These are phyloP conservation scores for Epithele typhae DNA, from an alignment of 768 basidiomycete genomes.

Conservation along the genomic window DNA sequence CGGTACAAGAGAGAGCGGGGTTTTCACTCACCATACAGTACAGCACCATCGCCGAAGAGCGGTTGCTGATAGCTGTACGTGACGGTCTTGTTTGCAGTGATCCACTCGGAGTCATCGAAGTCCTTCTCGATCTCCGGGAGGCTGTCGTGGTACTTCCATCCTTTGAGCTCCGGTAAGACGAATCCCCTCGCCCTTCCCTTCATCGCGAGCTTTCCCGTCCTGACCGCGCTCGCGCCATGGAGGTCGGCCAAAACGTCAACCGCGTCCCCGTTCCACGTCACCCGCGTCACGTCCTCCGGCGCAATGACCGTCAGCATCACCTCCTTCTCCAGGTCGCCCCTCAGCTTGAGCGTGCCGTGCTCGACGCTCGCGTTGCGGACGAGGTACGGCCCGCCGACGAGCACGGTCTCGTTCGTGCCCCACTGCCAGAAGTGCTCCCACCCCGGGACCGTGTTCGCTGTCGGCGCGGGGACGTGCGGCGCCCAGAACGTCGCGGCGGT, in stretches of 20 bases:
- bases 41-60: slow-evolving; percentile 66
- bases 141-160: slow-evolving; percentile 76
- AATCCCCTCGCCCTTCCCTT: slow-evolving; percentile 29
- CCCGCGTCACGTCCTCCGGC: slow-evolving; percentile 42
- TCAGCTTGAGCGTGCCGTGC: slow-evolving; percentile 41
- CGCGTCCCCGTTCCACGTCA: slow-evolving; percentile 70
- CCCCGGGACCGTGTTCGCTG: slow-evolving; percentile 24
- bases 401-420: slow-evolving; percentile 64
- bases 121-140: slow-evolving; percentile 58
- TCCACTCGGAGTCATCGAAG: slow-evolving; percentile 67
- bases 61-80: slow-evolving; percentile 72
- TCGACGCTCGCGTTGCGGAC: slow-evolving; percentile 37
- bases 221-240: slow-evolving; percentile 32
- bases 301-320: slow-evolving; percentile 61
- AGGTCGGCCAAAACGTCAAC: slow-evolving; percentile 19
- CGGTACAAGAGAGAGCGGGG: too few relatives aligned
- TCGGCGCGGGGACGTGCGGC: slow-evolving; percentile 47
- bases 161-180: slow-evolving; percentile 44
- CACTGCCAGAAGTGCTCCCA: slow-evolving; percentile 59
- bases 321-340: slow-evolving; percentile 65
- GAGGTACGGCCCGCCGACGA: slow-evolving; percentile 47
- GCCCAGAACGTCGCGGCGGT: slow-evolving; percentile 76
- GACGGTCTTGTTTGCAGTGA: slow-evolving; percentile 58
- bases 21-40: slow-evolving; percentile 56
- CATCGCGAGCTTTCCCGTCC: slow-evolving; percentile 42